These are phyloP conservation scores for Monosiga brevicollis DNA, from an alignment of 78 protist species.

Conservation along the genomic window DNA sequence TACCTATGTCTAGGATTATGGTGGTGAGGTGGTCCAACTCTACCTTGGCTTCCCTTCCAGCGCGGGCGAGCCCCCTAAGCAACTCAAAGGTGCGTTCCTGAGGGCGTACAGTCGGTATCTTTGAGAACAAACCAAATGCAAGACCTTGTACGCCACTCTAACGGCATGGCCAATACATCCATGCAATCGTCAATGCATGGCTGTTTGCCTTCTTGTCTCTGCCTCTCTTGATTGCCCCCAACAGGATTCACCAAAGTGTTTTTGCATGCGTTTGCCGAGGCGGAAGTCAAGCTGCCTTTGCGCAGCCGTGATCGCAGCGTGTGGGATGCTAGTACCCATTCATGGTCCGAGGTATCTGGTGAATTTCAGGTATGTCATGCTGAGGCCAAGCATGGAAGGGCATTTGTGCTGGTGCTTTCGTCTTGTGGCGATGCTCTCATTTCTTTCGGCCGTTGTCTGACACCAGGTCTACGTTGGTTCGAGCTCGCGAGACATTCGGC, in stretches of 20 bases:
- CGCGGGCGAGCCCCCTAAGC: conserved; percentile 51
- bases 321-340: not conserved
- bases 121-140: no score
- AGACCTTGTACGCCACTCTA: no score
- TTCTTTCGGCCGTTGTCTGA: no score
- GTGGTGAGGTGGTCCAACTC: conserved; percentile 28
- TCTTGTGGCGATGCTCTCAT: no score
- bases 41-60: conserved; percentile 33
- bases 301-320: conserved; percentile 2
- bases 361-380: no score
- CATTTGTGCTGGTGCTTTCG: no score
- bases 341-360: conserved; percentile 16
- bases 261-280: not conserved
- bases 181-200: no score
- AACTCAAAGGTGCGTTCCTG: conserved; percentile 24
- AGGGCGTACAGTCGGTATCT: no score
- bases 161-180: no score
- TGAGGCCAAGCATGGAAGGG: no score
- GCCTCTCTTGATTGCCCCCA: not conserved
- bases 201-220: not conserved
- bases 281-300: not conserved
- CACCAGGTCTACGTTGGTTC: conserved; percentile 10
- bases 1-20: not conserved
- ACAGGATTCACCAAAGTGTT: conserved; percentile 15
- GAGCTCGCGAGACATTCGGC: conserved; percentile 6